phyloP scores from a whole-genome alignment of 768 basidiomycete species.

The Trametes cinnabarina region DNA sequence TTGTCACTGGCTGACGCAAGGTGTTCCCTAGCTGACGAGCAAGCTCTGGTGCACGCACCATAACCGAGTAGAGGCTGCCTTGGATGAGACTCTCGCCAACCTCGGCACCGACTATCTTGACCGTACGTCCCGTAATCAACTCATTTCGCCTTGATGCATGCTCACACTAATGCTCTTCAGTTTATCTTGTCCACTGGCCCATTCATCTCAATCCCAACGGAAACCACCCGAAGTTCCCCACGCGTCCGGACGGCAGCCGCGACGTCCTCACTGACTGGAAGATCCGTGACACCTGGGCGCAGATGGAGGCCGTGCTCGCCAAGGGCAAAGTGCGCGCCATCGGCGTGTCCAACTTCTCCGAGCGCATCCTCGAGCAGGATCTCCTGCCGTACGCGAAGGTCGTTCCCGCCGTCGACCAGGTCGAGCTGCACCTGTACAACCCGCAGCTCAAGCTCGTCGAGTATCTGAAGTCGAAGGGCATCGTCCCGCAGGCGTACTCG shows the following conservation, averaged over 20 bases:
- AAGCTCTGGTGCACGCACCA: slow-evolving; percentile 72
- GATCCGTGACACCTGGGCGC: slow-evolving; percentile 74
- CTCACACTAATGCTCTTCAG: slow-evolving; percentile 25
- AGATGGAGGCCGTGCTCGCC: slow-evolving; percentile 72
- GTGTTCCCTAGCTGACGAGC: slow-evolving; percentile 55
- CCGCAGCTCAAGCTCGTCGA: slow-evolving; percentile 66
- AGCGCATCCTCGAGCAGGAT: slow-evolving; percentile 65
- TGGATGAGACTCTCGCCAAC: slow-evolving; percentile 72
- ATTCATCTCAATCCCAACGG: slow-evolving; percentile 69
- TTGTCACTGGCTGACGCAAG: not conserved
- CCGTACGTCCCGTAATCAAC: slow-evolving; percentile 40
- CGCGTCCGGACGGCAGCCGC: slow-evolving; percentile 58
- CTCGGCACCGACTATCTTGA: slow-evolving; percentile 88
- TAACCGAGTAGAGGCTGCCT: slow-evolving; percentile 64
- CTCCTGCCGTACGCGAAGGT: slow-evolving; percentile 66
- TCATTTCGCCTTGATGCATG: too few species aligned
- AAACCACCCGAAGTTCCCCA: slow-evolving; percentile 58
- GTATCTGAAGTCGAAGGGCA: slow-evolving; percentile 63
- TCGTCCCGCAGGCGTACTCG: slow-evolving; percentile 76
- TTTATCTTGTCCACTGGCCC: slow-evolving; percentile 82
- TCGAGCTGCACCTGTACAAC: slow-evolving; percentile 74
- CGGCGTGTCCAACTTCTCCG: slow-evolving; percentile 77
- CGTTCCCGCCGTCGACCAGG: slow-evolving; percentile 70
- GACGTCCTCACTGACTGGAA: slow-evolving; percentile 69
- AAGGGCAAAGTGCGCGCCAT: slow-evolving; percentile 67